Base-by-base conservation (phyloP, 2,329 filamentous ascomycete species). In the Pseudogymnoascus sp. region DNA sequence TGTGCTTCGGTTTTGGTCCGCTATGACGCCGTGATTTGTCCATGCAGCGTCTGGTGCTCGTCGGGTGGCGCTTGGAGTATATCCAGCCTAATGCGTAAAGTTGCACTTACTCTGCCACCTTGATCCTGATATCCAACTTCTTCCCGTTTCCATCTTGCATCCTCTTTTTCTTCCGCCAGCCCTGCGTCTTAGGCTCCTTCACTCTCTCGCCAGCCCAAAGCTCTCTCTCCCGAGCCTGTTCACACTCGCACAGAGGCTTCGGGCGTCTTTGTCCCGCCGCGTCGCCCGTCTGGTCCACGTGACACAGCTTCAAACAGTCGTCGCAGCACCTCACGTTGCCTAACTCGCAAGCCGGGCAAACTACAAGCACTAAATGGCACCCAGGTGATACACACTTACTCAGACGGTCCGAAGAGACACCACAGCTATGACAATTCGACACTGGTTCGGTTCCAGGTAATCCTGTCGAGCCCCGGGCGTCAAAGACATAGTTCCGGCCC, bases 401-500 rank as follows among this genome's bases (percentile, higher is more conserved):
- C 63, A 73, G 59, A 28, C 67, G 67, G 58, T 70, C 70, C 16
- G 65, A 66, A 3, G 62, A 43, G 5, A 6, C 64, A 7, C 59
- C 60, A 59, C 72, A 73, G 2, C 60, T 43, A 62, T 73, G 72
- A 59, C 72, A 73, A 6, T 38, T 67, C 4, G 71, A 68, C 8
- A 73, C 70, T n/a, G 68, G 68, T 21, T 70, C 65, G 5, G 31
- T 40, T 3, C 23, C 31, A 14, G 23, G 33, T 21, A 72, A 28
- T 1, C 69, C 68, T 6, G 65, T 68, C 1, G 70, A 71, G 3
- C 72, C 72, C 63, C 72, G 67, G 1, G 70, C 71, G 65, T 74
- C 72, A 64, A 74, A 74, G 7, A 74, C 72, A 59, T 71, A 74
- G 28, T 74, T 73, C 49, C 65, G 67, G 5, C 72, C 72, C 55